Conservation (phyloP, 1,284 basidiomycete species). For the Ganoderma boninense region DNA sequence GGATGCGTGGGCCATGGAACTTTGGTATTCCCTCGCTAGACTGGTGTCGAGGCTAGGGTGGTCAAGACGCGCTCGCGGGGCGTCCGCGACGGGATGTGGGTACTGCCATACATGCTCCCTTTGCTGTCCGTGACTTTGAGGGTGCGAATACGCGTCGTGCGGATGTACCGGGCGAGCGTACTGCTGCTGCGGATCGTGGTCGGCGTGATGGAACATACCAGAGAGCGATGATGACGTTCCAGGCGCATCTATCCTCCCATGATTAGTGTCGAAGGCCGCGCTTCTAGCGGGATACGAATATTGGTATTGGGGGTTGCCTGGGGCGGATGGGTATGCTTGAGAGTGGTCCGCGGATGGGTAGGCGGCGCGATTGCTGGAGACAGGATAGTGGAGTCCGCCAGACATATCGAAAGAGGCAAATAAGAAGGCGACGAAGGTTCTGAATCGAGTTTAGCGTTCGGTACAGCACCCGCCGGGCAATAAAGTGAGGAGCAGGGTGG, state of each 20-base stretch:
- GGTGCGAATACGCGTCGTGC: constrained; percentile 26
- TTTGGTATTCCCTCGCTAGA: constrained; percentile 22
- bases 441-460: constrained; percentile 26
- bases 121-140: constrained; percentile 14
- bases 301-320: constrained; percentile 18
- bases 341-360: constrained; percentile 25
- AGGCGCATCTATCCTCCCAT: constrained; percentile 25
- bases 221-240: constrained; percentile 28
- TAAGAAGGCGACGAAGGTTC: constrained; percentile 12
- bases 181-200: constrained; percentile 30
- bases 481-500: constrained; percentile 21
- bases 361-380: constrained; percentile 33
- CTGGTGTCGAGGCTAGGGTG: constrained; percentile 20
- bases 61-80: constrained; percentile 24
- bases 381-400: constrained; percentile 31
- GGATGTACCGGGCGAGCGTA: constrained; percentile 24
- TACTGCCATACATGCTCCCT: constrained; percentile 28
- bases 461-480: constrained; percentile 31
- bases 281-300: constrained; percentile 23
- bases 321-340: constrained; percentile 21
- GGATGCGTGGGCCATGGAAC: constrained; percentile 17
- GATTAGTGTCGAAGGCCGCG: constrained; percentile 22
- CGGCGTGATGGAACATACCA: constrained; percentile 33
- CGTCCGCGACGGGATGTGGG: constrained; percentile 15
- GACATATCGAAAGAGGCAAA: constrained; percentile 29